Base-by-base conservation (phyloP, 768 basidiomycete genomes). In the Macrolepiota albuminosa region DNA sequence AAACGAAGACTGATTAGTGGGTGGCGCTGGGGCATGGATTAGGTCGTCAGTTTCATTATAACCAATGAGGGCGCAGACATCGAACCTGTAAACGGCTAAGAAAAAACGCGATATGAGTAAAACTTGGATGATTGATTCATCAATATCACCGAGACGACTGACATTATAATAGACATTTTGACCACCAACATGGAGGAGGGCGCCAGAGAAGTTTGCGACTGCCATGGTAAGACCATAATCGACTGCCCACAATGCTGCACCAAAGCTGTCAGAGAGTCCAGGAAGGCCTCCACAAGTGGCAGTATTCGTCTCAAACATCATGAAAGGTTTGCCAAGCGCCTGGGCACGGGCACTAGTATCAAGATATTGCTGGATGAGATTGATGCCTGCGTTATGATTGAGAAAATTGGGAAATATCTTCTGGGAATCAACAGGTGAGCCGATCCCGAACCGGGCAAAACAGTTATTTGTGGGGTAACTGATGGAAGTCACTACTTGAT, bases 261-360 rank as follows among this genome's bases (percentile, higher is more conserved):
- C 85, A 61, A 84, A 89, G 55, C 76, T 78, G 66, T 88, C 83
- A 40, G 79, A 82, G 14, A 88, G 70, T 1, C 87, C 88, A 21
- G 81, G 73, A 68, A 88, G 86, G 5, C 88, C 87, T 68, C 84
- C 86, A 72, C 87, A 88, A 45, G 81, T 82, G 3, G 85, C 86
- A 3, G 82, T 82, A 66, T 88, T 88, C 4, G 84, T 87, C 68
- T 89, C 88, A 61, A 88, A 81, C 85, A 89, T 87, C 51, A 87
- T 69, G 55, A 88, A 74, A 0, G 81, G 82, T 64, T 80, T 81
- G 0, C 71, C 69, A 1, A 70, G 71, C 0, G 70, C 70, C 55
- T 76, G 73, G 1, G 85, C 84, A 8, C 79, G 75, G 58, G 64
- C 63, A 1, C 82, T 75, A 0, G 83, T 81, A 59, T 76, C 76